Base-by-base conservation (phyloP, 441 rosid genomes). In the Jatropha multifida region DNA sequence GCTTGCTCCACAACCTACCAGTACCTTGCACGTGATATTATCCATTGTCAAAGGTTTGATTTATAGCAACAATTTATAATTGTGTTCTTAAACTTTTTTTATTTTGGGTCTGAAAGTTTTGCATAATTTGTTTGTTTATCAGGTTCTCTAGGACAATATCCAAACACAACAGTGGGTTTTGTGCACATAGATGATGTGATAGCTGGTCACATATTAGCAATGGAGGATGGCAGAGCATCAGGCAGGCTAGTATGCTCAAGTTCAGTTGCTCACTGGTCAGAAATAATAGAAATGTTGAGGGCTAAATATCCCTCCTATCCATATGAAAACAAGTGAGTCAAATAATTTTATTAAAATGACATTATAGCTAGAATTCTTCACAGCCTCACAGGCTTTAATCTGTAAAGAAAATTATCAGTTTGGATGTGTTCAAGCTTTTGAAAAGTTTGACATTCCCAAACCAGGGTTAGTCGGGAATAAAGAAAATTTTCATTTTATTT, bases 101-200 rank as follows among this genome's bases (percentile, higher is more conserved):
- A 42, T 42, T 4, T 42, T 42, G 2, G 46, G 46, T 56, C 10
- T 56, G 23, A 56, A 56, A n/a, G 17, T 18, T n/a, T n/a, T n/a
- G 60, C 20, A 56, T 56, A n/a, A 49, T 8, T 56, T 51, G 0
- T 2, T 55, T 18, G 17, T 4, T 42, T 62, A n/a, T 17, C 72
- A 90, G 96, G 94, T 38, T 10, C 79, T 44, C 52, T 55, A 65
- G 92, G 93, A n/a, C 87, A 77, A 61, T 90, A 88, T 73, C 96
- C 92, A 9, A 92, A 93, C 85, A 70, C 75, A 11, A 86, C 90
- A 3, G 55, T 88, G 20, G 97, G 96, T 38, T 91, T 91, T 56
- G 93, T 91, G 66, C 94, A 93, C 86, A 85, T 94, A 73, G 89
- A 90, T 2, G 90, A 91, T 73, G 99, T 88, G 68, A 85, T 85